A percentile compares a stretch with the other conserved stretches of the same genome.
Conservation (phyloP, 139 green algal genomes). For the Chlorella sorokiniana region DNA sequence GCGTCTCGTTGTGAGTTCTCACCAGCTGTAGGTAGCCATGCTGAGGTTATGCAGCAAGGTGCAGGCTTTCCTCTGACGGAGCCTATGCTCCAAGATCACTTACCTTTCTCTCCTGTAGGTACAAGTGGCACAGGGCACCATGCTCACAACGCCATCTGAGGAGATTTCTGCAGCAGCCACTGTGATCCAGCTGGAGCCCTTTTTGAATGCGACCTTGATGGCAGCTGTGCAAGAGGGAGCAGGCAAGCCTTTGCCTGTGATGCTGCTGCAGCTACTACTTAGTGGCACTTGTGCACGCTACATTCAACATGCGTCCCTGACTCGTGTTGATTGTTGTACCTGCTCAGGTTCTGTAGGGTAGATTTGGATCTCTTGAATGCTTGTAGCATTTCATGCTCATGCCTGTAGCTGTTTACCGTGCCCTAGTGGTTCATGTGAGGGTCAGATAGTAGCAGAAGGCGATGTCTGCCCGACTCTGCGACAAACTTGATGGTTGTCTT, state of each 20-base stretch:
- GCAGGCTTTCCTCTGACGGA: background rate
- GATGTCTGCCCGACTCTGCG: too few species aligned
- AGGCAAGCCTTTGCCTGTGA: too few species aligned
- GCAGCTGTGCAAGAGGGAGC: background rate
- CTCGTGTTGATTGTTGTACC: background rate
- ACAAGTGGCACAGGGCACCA: background rate
- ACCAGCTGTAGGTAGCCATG: background rate
- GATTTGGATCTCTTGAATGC: too few species aligned
- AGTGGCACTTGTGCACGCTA: background rate
- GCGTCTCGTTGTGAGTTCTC: slow-evolving; percentile 4
- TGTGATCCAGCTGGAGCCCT: slow-evolving; percentile 10
- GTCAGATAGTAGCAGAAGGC: too few species aligned
- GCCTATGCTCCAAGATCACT: too few species aligned
- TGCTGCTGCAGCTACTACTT: background rate
- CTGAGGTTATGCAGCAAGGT: background rate
- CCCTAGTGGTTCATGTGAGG: too few species aligned
- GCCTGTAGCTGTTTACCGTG: too few species aligned
- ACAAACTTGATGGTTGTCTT: too few species aligned
- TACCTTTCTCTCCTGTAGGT: slow-evolving; percentile 9
- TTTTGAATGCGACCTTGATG: background rate
- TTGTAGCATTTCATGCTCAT: too few species aligned
- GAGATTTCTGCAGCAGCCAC: slow-evolving; percentile 27
- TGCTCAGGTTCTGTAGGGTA: background rate
- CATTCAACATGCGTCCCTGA: background rate
- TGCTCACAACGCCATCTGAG: slow-evolving; percentile 13